A percentile compares a stretch with the other conserved stretches of the same genome.
These are phyloP conservation scores for Podospora conica DNA, from an alignment of 495 filamentous ascomycete species.

Conservation along the genomic window DNA sequence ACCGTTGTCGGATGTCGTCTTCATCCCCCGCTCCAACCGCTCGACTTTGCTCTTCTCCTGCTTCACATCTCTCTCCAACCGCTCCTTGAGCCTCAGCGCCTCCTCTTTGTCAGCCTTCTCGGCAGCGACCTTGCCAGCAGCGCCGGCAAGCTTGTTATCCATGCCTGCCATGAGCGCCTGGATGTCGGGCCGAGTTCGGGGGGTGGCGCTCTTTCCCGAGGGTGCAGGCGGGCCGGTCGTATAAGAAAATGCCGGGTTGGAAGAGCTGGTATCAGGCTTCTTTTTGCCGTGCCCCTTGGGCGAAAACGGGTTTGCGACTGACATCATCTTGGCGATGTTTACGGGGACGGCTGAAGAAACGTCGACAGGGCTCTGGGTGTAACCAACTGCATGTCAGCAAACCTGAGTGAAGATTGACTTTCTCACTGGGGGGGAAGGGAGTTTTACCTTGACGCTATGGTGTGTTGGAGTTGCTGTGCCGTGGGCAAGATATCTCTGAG, in stretches of 20 bases:
- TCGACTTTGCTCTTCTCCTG: neutral
- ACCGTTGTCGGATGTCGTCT: neutral
- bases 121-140: neutral
- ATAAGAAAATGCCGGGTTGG: neutral
- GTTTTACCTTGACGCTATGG: neutral
- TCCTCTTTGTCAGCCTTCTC: neutral
- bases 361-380: neutral
- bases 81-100: neutral
- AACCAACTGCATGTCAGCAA: neutral
- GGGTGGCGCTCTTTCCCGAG: neutral
- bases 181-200: neutral
- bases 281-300: neutral
- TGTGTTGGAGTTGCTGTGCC: neutral
- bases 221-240: neutral
- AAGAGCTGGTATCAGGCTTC: neutral
- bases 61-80: neutral
- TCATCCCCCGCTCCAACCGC: neutral
- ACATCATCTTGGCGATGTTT: neutral
- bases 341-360: neutral
- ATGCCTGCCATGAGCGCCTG: neutral
- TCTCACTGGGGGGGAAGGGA: neutral
- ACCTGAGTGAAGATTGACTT: neutral
- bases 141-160: neutral
- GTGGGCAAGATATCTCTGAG: neutral
- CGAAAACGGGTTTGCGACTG: neutral